Evolutionary conservation across 805 yeast species (phyloP).

Genomic region (Saturnispora bothae): DNA sequence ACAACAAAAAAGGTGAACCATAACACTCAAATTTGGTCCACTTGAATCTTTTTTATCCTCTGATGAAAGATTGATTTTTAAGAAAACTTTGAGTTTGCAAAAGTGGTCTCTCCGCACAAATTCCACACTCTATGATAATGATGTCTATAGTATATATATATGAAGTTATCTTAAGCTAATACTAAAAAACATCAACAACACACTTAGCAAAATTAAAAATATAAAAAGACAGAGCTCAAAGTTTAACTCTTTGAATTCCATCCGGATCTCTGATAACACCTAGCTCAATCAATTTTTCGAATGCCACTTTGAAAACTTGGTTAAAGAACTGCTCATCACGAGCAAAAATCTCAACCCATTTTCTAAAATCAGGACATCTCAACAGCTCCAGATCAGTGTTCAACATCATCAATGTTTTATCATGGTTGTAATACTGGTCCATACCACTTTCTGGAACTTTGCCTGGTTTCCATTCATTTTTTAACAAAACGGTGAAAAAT

Average conservation of each 20-base stretch:
- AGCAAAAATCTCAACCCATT: slow-evolving; percentile 61
- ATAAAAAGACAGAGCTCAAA: slow-evolving; percentile 7
- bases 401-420: slow-evolving; percentile 62
- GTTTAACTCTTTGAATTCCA: slow-evolving; percentile 23
- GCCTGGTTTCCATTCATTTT: slow-evolving; percentile 33
- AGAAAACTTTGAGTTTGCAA: too few relatives aligned
- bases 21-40: too few relatives aligned
- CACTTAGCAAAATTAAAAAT: not conserved
- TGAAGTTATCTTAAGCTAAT: too few relatives aligned
- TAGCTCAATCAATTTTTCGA: slow-evolving; percentile 48
- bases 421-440: slow-evolving; percentile 29
- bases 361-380: slow-evolving; percentile 47
- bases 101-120: too few relatives aligned
- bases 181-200: too few relatives aligned
- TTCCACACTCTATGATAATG: too few relatives aligned
- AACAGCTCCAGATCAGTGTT: slow-evolving; percentile 63
- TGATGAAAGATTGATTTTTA: too few relatives aligned
- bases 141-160: too few relatives aligned
- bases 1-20: too few relatives aligned
- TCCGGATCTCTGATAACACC: slow-evolving; percentile 29
- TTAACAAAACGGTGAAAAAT: slow-evolving; percentile 35
- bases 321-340: slow-evolving; percentile 52
- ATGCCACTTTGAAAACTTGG: slow-evolving; percentile 54
- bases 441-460: slow-evolving; percentile 33
- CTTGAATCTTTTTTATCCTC: too few relatives aligned